These are phyloP conservation scores for Tricharina praecox DNA, from an alignment of 495 filamentous ascomycete genomes.

Conservation along the genomic window DNA sequence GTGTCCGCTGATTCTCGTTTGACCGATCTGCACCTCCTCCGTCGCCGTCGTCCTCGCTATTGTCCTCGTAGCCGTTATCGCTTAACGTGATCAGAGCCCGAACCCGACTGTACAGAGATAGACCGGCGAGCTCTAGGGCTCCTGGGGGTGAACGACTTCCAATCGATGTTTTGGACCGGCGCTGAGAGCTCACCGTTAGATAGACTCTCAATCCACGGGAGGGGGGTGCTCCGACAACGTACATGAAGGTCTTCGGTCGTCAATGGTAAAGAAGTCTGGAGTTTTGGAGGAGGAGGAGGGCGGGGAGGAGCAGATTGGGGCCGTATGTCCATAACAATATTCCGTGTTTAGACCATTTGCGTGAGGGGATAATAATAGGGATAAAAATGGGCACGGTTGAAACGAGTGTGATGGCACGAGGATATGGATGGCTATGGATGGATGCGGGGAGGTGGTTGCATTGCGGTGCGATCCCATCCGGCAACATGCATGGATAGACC, in stretches of 20 bases:
- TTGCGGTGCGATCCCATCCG: too few relatives aligned
- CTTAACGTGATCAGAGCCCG: constrained; percentile 9
- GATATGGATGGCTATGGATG: too few relatives aligned
- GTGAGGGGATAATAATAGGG: constrained; percentile 3
- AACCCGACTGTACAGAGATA: constrained; percentile 8
- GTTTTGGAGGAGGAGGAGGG: neutral
- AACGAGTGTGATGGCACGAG: neutral
- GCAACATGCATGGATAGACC: too few relatives aligned
- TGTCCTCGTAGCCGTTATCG: neutral
- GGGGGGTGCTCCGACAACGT: too few relatives aligned
- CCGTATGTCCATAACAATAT: neutral
- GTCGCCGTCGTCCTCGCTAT: too few relatives aligned
- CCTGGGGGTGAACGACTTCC: neutral
- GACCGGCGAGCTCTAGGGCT: constrained; percentile 8
- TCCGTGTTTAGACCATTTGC: neutral
- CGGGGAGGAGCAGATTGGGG: neutral
- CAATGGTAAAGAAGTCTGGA: neutral
- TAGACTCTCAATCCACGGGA: neutral
- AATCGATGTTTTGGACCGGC: neutral
- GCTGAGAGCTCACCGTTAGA: neutral
- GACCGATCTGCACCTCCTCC: too few relatives aligned
- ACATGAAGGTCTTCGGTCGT: constrained; percentile 1
- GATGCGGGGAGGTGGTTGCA: too few relatives aligned
- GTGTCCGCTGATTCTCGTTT: neutral
- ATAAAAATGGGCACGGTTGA: neutral